Evolutionary conservation across 176 grass and related monocot genomes (phyloP), one percentile per base, ranked within the genome.

Genomic region (Melocanna baccifera): DNA sequence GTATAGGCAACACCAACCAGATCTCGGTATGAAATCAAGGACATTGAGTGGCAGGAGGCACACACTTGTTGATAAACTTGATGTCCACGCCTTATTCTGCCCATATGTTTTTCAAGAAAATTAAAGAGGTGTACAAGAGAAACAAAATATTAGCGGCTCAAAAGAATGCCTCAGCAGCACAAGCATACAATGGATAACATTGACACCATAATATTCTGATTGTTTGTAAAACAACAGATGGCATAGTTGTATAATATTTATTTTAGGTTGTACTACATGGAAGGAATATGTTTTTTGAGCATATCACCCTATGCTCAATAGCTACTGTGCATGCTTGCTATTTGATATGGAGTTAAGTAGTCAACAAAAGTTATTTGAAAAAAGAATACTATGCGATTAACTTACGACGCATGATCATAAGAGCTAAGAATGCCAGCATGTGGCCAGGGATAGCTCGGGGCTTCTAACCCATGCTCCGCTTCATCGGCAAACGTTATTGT

Each of bases 41-140:
- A 99, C 93, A 96, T 96, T 20, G 96, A 99, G 83, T 99, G 96
- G 56, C 93, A 99, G 65, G 96, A 96, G 53, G 96, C 93, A 55
- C 96, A 99, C 36, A 99, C 96, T 93, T 99, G 91, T 11, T 93
- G 92, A 84, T 96, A 99, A 67, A 99, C 97, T 88, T 99, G 97
- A 42, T 99, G 97, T 28, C 96, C 96, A 74, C 93, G 93, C 7
- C 96, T 83, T 72, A 99, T 96, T 86, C 96, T 98, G 91, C n/a
- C 34, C 71, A 30, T 29, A 67, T 20, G 32, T 67, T 19, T 76
- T 78, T 83, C 48, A 14, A 62, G 62, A 51, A 68, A 52, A 29
- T 37, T 19, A 61, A 75, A 26, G 26, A n/a, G 76, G 29, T 59
- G 41, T 9, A 64, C 42, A 14, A 46, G 46, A 63, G 41, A 63